phyloP scores from a whole-genome alignment of 1,284 basidiomycete genomes.

The Melampsora americana region DNA sequence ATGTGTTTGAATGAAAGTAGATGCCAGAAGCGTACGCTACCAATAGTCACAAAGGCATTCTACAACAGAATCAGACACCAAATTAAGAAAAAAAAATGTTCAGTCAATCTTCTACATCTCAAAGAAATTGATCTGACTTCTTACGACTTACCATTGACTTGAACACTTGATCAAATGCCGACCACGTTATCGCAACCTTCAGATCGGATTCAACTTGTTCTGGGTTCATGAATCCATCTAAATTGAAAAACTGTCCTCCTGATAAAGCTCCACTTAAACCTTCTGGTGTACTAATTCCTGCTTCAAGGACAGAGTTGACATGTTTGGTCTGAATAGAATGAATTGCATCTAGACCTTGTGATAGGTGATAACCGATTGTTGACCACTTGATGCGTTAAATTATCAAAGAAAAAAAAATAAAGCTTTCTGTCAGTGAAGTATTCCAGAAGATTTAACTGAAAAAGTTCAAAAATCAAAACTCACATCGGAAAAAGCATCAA shows the following conservation, averaged over 20 bases:
- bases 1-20: background rate
- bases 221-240: conserved; percentile 3
- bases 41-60: conserved; percentile 40
- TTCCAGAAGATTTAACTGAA: background rate
- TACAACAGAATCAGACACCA: background rate
- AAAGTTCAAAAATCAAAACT: background rate
- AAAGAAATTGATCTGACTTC: background rate
- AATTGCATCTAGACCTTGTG: conserved; percentile 20
- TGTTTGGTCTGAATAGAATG: conserved; percentile 21
- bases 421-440: background rate
- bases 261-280: conserved; percentile 17
- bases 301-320: conserved; percentile 2
- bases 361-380: conserved; percentile 12
- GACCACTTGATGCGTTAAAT: conserved; percentile 5
- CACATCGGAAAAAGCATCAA: conserved; percentile 26
- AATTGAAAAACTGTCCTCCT: conserved; percentile 16
- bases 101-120: background rate
- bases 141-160: conserved; percentile 29
- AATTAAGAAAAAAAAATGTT: background rate
- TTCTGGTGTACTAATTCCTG: conserved; percentile 18
- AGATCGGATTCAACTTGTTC: conserved; percentile 31
- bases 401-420: background rate
- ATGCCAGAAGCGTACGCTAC: conserved; percentile 27
- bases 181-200: conserved; percentile 6
- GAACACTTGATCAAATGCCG: conserved; percentile 18